Evolutionary conservation across 208 protist genomes (phyloP), one percentile per base, ranked within the genome.

Genomic region (Acanthamoeba sp.): DNA sequence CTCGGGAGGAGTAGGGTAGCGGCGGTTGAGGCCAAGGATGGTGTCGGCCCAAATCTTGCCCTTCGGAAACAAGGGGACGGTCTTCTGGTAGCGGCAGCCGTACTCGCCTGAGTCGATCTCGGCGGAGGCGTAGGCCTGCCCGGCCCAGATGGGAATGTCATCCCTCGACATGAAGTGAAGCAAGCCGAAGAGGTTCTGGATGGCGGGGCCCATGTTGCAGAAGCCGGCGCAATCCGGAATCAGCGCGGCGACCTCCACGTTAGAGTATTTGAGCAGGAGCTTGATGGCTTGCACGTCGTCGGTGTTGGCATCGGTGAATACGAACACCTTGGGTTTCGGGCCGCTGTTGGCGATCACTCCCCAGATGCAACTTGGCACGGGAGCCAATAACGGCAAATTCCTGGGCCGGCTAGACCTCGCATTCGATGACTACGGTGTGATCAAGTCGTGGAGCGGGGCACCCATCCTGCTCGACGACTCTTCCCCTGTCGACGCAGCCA

Each of bases 371-470:
- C n/a, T 93, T 1, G 55, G 40, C 57, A 52, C 87, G 38, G 87
- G 87, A 34, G 20, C 55, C 24, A 93, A 42, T 14, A 50, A 42
- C 62, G 87, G 87, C 59, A 50, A 55, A 29, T 78, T 38, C 36
- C 34, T 93, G 32, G 87, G 87, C 29, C 22, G 55, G 18, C 50
- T 93, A 2, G 20, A 93, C 59, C 59, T 93, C 5, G 32, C 14
- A 12, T 93, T 93, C 62, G 87, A 93, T 32, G 87, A 93, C 24
- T 59, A 7, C 3, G 87, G 87, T 18, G 50, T 93, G 9, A 71
- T 93, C 38, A 40, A 18, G 40, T 1, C 7, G 10, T 93, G 62
- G 59, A 4, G 29, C 18, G 87, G 87, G 0, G 66, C 34, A 4
- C 42, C 87, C 20, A 32, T 92, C 18, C 64, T 45, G 24, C 48